phyloP scores from a whole-genome alignment of 768 basidiomycete species.

The Vararia minispora region DNA sequence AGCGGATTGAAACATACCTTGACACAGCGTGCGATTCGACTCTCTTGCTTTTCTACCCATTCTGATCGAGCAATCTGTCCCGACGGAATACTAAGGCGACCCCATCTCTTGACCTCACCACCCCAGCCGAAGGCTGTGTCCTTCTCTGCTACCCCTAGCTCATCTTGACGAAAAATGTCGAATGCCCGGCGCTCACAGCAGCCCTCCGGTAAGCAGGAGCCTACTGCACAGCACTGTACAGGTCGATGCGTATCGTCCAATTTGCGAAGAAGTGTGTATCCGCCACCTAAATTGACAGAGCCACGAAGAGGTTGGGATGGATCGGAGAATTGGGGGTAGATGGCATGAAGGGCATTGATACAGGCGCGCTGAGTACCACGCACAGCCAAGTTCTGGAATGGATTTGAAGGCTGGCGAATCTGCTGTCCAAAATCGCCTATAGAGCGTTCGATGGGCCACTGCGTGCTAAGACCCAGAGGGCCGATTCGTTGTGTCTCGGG shows the following conservation, averaged over 20 bases:
- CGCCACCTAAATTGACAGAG: too few relatives aligned
- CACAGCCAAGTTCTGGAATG: constrained; percentile 19
- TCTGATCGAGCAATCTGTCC: constrained; percentile 3
- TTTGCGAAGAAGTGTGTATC: too few relatives aligned
- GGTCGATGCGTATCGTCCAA: too few relatives aligned
- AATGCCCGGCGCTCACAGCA: too few relatives aligned
- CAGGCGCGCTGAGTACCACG: constrained; percentile 10
- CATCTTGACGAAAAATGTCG: background rate
- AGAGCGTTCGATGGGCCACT: constrained; percentile 24
- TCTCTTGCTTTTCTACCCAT: background rate
- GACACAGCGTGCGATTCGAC: constrained; percentile 9
- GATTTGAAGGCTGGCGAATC: constrained; percentile 18
- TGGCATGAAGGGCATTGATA: constrained; percentile 17
- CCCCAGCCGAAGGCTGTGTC: background rate
- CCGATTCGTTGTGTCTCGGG: constrained; percentile 17
- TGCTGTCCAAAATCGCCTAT: constrained; percentile 18
- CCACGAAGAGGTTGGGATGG: constrained; percentile 7
- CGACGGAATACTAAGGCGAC: constrained; percentile 18
- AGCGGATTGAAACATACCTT: constrained; percentile 11
- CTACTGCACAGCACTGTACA: too few relatives aligned
- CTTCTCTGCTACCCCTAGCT: background rate
- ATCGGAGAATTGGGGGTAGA: constrained; percentile 14
- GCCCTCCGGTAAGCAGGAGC: too few relatives aligned
- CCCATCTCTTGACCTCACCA: constrained; percentile 4
- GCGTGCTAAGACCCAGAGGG: constrained; percentile 12